Conservation (phyloP, 2,329 filamentous ascomycete species). For the Cladophialophora bantiana region DNA sequence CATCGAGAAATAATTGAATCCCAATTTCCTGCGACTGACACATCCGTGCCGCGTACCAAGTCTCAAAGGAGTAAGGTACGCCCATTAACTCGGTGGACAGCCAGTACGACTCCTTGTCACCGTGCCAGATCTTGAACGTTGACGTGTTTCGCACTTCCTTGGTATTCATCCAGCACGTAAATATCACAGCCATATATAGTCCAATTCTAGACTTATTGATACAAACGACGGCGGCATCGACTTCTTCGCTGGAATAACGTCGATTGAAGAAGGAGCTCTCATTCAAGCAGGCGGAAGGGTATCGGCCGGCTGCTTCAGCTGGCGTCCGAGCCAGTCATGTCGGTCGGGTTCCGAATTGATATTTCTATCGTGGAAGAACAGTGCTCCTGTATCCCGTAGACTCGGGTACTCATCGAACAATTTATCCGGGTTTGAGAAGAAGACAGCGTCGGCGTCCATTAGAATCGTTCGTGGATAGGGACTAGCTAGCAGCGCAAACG, state of each 20-base stretch:
- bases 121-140: constrained; percentile 53
- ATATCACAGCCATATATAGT: constrained; percentile 51
- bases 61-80: constrained; percentile 50
- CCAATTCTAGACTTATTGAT: constrained; percentile 51
- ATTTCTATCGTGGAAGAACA: constrained; percentile 38
- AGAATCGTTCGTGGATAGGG: constrained; percentile 33
- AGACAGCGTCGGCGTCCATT: constrained; percentile 33
- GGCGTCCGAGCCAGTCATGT: constrained; percentile 30
- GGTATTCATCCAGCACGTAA: constrained; percentile 56
- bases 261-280: constrained; percentile 50
- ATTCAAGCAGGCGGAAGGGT: constrained; percentile 46
- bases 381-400: constrained; percentile 30
- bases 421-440: constrained; percentile 33
- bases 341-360: constrained; percentile 21
- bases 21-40: constrained; percentile 3
- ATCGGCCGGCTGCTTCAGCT: constrained; percentile 43
- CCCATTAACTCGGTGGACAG: constrained; percentile 53
- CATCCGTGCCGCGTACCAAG: constrained; percentile 27
- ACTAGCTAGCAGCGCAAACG: constrained; percentile 36
- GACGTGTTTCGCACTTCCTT: constrained; percentile 49
- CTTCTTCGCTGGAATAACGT: constrained; percentile 52
- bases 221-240: constrained; percentile 53
- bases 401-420: constrained; percentile 28
- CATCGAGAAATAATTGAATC: background rate
- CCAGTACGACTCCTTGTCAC: constrained; percentile 59